A percentile compares a stretch with the other conserved stretches of the same genome.
Conservation (phyloP, 148 eudicot genomes). For the Cornus kousa region DNA sequence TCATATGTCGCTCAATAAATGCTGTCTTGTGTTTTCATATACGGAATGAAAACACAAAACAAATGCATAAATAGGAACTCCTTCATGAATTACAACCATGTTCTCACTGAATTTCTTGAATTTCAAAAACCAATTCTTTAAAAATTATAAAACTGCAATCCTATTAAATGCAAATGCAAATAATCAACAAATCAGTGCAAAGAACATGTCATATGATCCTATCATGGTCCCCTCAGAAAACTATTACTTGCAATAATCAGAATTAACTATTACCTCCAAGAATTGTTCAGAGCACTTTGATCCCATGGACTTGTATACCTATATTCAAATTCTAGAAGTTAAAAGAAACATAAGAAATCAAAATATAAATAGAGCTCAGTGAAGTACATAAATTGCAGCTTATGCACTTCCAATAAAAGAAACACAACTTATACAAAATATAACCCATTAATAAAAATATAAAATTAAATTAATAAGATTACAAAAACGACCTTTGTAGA, state of each 20-base stretch:
- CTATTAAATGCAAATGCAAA: not conserved
- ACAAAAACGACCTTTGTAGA: constrained; percentile 72
- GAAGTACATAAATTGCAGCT: not conserved
- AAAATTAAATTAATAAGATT: not conserved
- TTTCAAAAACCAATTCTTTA: not conserved
- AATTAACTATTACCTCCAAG: constrained; percentile 57
- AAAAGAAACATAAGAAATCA: not conserved
- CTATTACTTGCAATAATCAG: not conserved
- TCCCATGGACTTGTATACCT: constrained; percentile 80
- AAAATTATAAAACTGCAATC: not conserved
- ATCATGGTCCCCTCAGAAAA: not conserved
- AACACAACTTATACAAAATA: not conserved
- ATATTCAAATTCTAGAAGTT: constrained; percentile 2
- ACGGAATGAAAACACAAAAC: no score
- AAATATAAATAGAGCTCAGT: not conserved
- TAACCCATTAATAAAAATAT: not conserved
- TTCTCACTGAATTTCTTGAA: not conserved
- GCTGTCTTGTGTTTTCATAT: no score
- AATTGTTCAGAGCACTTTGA: constrained; percentile 68
- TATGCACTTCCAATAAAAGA: not conserved
- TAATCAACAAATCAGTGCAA: not conserved
- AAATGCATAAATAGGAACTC: not conserved
- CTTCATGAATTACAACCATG: not conserved
- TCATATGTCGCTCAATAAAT: no score
- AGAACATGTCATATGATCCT: not conserved